Evolutionary conservation across 1,284 basidiomycete species (phyloP).

Genomic region (Apiotrichum mycotoxinovorans): DNA sequence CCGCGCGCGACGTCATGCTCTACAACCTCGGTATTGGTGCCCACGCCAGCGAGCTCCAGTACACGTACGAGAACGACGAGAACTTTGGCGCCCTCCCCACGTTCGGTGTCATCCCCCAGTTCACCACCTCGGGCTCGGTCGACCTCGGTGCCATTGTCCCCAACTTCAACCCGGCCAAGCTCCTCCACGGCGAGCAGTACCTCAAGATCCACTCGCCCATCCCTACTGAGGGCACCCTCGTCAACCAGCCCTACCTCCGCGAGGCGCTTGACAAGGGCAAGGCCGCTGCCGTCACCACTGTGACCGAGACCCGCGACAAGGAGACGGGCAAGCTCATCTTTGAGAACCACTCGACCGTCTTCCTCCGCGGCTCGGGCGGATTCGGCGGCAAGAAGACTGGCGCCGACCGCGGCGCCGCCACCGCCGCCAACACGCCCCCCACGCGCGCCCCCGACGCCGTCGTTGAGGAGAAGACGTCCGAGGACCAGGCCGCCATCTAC

Average conservation of each 20-base stretch:
- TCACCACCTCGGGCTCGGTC: slow-evolving; percentile 61
- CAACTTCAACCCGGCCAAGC: slow-evolving; percentile 90
- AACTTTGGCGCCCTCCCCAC: slow-evolving; percentile 82
- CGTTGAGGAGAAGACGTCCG: slow-evolving; percentile 77
- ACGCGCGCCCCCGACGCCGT: slow-evolving; percentile 77
- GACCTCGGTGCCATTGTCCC: slow-evolving; percentile 77
- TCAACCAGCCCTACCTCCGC: slow-evolving; percentile 63
- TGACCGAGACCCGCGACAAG: slow-evolving; percentile 77
- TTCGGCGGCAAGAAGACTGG: slow-evolving; percentile 86
- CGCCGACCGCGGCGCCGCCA: slow-evolving; percentile 83
- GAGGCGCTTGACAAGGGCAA: slow-evolving; percentile 64
- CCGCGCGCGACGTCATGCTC: slow-evolving; percentile 86
- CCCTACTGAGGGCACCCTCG: slow-evolving; percentile 78
- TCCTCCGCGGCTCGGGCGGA: slow-evolving; percentile 90
- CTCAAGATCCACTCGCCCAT: slow-evolving; percentile 82
- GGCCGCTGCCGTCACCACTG: slow-evolving; percentile 77
- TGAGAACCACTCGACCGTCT: slow-evolving; percentile 88
- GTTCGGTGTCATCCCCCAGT: slow-evolving; percentile 95
- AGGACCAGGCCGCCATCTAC: slow-evolving; percentile 84
- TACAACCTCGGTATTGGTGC: slow-evolving; percentile 98
- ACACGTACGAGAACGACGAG: slow-evolving; percentile 86
- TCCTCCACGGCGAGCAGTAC: slow-evolving; percentile 98
- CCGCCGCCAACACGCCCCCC: slow-evolving; percentile 78
- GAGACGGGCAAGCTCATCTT: slow-evolving; percentile 75
- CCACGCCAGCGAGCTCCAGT: slow-evolving; percentile 84